Conservation (phyloP, 2,329 filamentous ascomycete species). For the Penicillium sp. region DNA sequence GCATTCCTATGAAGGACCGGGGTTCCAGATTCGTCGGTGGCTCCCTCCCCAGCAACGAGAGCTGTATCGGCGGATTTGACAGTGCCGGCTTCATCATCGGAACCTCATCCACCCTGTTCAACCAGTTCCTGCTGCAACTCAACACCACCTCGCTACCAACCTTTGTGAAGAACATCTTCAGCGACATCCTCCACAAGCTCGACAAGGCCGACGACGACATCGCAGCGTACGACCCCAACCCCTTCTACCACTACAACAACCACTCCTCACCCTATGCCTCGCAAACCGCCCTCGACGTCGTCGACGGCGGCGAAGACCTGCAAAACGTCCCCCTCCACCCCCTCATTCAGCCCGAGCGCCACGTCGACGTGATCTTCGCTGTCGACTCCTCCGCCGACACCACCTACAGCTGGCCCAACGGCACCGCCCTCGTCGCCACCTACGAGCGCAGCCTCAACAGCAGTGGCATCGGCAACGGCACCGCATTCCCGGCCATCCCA, state of each 20-base stretch:
- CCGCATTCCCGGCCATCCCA: constrained; percentile 70
- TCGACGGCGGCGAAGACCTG: constrained; percentile 75
- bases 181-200: constrained; percentile 56
- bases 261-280: constrained; percentile 59
- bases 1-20: too few species aligned
- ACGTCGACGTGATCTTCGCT: constrained; percentile 79
- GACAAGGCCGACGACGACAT: constrained; percentile 68
- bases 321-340: constrained; percentile 81
- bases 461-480: constrained; percentile 63
- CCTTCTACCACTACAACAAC: constrained; percentile 68
- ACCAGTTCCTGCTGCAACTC: constrained; percentile 69
- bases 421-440: constrained; percentile 71
- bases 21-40: constrained; percentile 73
- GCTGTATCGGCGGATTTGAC: constrained; percentile 78
- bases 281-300: constrained; percentile 62
- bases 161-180: constrained; percentile 55
- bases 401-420: constrained; percentile 70
- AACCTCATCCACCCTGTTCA: constrained; percentile 83
- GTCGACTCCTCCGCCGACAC: constrained; percentile 78
- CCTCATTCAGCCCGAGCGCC: constrained; percentile 70
- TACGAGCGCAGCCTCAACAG: constrained; percentile 65
- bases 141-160: constrained; percentile 55
- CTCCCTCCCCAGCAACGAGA: constrained; percentile 53
- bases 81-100: constrained; percentile 83
- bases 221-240: constrained; percentile 72